Percentiles rank a stretch among this genome's conserved stretches.
These are phyloP conservation scores for Aspergillus cavernicola DNA, from an alignment of 495 filamentous ascomycete genomes.

Conservation along the genomic window DNA sequence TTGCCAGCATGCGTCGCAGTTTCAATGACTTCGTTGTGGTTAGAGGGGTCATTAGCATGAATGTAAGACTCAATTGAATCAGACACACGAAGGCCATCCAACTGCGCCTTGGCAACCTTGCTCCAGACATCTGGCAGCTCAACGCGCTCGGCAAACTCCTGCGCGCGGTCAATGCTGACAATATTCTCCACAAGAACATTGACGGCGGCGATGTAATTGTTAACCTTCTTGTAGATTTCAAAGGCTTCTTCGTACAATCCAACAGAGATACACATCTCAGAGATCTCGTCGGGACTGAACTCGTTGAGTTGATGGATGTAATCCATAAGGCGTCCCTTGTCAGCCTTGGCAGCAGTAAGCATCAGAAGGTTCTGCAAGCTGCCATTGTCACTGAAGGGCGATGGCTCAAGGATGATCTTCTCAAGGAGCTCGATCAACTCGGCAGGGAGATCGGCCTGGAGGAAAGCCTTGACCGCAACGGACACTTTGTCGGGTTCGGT, in stretches of 20 bases:
- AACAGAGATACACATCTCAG: slow-evolving; percentile 87
- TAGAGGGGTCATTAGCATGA: slow-evolving; percentile 85
- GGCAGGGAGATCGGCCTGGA: slow-evolving; percentile 81
- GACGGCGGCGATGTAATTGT: slow-evolving; percentile 78
- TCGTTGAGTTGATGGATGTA: slow-evolving; percentile 90
- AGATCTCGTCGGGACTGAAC: slow-evolving; percentile 90
- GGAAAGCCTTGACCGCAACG: slow-evolving; percentile 88
- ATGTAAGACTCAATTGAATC: slow-evolving; percentile 98
- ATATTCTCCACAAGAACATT: slow-evolving; percentile 95
- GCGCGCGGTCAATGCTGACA: slow-evolving; percentile 96
- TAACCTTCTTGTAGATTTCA: slow-evolving; percentile 97
- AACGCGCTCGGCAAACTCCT: slow-evolving; percentile 93
- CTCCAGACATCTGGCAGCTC: slow-evolving; percentile 99
- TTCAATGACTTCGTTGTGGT: slow-evolving; percentile 94
- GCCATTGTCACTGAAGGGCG: slow-evolving; percentile 93
- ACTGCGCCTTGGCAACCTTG: slow-evolving; percentile 95
- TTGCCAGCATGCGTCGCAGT: slow-evolving; percentile 94
- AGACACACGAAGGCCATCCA: slow-evolving; percentile 89
- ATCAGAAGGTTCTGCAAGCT: slow-evolving; percentile 96
- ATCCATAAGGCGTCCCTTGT: slow-evolving; percentile 92
- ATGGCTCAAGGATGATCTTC: slow-evolving; percentile 98
- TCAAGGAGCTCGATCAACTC: slow-evolving; percentile 97
- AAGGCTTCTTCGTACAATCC: slow-evolving; percentile 97
- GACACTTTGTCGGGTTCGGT: slow-evolving; percentile 94
- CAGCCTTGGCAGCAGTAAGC: slow-evolving; percentile 93